Base-by-base conservation (phyloP, 2,329 filamentous ascomycete species). In the Aspergillus carbonarius region DNA sequence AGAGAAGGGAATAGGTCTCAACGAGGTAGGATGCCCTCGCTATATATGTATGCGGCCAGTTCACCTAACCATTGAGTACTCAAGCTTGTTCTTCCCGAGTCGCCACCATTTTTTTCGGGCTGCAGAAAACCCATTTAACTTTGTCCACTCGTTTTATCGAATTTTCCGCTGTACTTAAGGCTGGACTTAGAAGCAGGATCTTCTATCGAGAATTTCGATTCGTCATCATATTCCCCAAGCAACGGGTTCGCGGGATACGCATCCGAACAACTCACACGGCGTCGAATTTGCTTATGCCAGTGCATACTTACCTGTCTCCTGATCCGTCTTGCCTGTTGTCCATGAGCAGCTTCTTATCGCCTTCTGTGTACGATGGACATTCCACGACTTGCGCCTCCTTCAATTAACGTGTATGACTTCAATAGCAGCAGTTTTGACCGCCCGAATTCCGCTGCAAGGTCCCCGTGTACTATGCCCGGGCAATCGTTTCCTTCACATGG, bases 401-500 rank as follows among this genome's bases (percentile, higher is more conserved):
- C 77, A 60, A 79, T 79, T 61, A 73, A 71, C 61, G 73, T 78
- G 54, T 71, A 77, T 66, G 75, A 78, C 58, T 74, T 73, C 54
- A 75, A 72, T 52, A 75, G 71, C 49, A 65, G 69, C 54, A 60
- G 66, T 47, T 66, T 68, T 57, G 70, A 73, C 47, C 68, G 69
- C 66, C 67, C 57, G 69, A 70, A 59, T 67, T 70, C 61, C 66
- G 70, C 61, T 68, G 74, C 70, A 64, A 71, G 68, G 70, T 74
- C 68, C 63, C 71, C 67, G 62, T 73, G 74, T 67, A 73, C 68
- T 68, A 74, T 76, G 68, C 72, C 77, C 57, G 73, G 79, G 42
- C 75, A 73, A 57, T 68, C 76, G 60, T 72, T 72, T 51, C 68
- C 77, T 48, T 73, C 79, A 42, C 78, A 79, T 61, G 80, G 81